A percentile compares a stretch with the other conserved stretches of the same genome.
Evolutionary conservation across 2,329 filamentous ascomycete species (phyloP).

Genomic region (Colletotrichum sp.): DNA sequence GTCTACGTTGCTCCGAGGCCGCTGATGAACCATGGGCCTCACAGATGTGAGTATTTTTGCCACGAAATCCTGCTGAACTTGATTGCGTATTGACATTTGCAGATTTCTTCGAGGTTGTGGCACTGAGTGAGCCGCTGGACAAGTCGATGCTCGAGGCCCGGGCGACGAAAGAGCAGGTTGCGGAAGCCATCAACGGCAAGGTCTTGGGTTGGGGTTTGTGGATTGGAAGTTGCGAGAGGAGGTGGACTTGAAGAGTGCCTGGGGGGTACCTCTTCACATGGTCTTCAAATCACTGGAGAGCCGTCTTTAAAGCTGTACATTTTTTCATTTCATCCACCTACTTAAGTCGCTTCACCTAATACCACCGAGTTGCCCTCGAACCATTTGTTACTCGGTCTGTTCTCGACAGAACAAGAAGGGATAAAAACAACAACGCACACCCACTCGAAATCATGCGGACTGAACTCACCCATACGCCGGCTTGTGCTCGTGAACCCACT

Average conservation of each 20-base stretch:
- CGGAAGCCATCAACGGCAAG: conserved; percentile 48
- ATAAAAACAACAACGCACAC: neutral
- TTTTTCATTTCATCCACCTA: neutral
- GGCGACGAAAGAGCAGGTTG: conserved; percentile 48
- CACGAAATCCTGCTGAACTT: neutral
- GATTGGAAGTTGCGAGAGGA: conserved; percentile 50
- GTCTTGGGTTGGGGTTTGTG: conserved; percentile 55
- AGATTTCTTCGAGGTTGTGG: conserved; percentile 56
- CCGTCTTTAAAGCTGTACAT: neutral
- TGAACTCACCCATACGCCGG: neutral
- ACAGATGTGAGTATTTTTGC: conserved; percentile 45
- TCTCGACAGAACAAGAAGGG: neutral
- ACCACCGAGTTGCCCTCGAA: neutral
- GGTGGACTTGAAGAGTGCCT: conserved; percentile 27
- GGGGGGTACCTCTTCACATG: rapidly evolving
- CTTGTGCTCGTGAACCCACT: neutral
- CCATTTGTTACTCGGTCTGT: neutral
- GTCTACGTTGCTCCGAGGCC: conserved; percentile 53
- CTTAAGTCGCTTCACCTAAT: neutral
- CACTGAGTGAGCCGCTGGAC: conserved; percentile 48
- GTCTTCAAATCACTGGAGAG: neutral
- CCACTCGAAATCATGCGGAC: neutral
- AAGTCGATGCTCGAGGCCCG: conserved; percentile 36
- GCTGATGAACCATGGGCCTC: conserved; percentile 53
- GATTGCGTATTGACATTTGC: neutral